Evolutionary conservation across 441 rosid genomes (phyloP), one percentile per base, ranked within the genome.

Genomic region (Arabidopsis hybrid): DNA sequence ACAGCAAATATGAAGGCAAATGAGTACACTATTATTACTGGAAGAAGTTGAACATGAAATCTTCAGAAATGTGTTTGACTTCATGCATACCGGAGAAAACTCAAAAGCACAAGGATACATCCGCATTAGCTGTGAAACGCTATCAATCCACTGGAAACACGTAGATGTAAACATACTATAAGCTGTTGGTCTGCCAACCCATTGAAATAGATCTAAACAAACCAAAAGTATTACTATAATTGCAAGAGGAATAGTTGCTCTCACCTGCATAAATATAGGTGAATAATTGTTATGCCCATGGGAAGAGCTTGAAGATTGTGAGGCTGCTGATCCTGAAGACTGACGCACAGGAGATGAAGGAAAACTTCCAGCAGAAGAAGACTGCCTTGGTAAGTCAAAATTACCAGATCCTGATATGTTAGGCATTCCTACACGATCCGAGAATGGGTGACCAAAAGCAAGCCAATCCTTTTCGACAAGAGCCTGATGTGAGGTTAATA

Each of bases 101-200:
- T 96, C 98, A 47, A 96, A 96, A 65, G 99, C 97, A 81, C 83
- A 90, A 11, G 99, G 98, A 83, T 96, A 93, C 89, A 96, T 93
- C 74, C 99, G 88, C 83, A 88, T 67, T 61, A 96, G 75, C 75
- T 96, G 99, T 0, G 98, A 89, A 32, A 96, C 89, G 70, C 99
- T 93, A 79, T 96, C 99, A 83, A 93, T 85, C 98, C 98, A 96
- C 99, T 96, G 97, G 87, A 89, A 82, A 71, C 67, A 85, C 56
- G 69, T 43, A 62, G 29, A 63, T 46, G 47, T 26, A 18, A 55
- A 21, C 26, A 21, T 21, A 21, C 26, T 21, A 21, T 21, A 21
- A 21, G 26, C 26, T 21, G 26, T 21, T 21, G 26, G 26, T 21
- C 26, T 21, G 26, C 26, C 26, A 21, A 21, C 26, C 26, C 26